A percentile compares a stretch with the other conserved stretches of the same genome.
Evolutionary conservation across 1,284 basidiomycete genomes (phyloP).

Genomic region (Cryptococcus maquisensis): DNA sequence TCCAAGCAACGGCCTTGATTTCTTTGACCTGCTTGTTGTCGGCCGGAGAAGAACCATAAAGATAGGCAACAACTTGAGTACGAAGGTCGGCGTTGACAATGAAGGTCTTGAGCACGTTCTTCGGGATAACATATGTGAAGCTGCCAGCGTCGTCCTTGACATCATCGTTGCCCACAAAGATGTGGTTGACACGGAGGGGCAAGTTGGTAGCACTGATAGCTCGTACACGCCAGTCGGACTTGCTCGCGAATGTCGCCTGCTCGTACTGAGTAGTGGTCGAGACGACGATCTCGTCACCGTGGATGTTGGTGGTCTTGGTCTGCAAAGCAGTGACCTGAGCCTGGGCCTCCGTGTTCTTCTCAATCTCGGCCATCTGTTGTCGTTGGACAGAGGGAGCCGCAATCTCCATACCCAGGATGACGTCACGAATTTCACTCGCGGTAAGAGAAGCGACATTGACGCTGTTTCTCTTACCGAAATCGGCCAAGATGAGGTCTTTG

Average conservation of each 20-base stretch:
- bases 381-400: conserved; percentile 65
- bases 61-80: conserved; percentile 89
- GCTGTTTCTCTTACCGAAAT: conserved; percentile 98
- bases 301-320: conserved; percentile 93
- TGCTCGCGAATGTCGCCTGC: conserved; percentile 94
- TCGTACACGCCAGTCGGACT: conserved; percentile 98
- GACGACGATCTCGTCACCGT: conserved; percentile 90
- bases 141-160: conserved; percentile 95
- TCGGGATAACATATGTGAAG: conserved; percentile 92
- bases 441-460: conserved; percentile 98
- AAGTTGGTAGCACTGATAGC: conserved; percentile 95
- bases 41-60: conserved; percentile 88
- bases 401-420: conserved; percentile 77
- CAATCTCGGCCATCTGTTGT: conserved; percentile 98
- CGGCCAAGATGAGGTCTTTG: conserved; percentile 86
- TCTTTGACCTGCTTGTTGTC: conserved; percentile 99
- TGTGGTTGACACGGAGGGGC: conserved; percentile 91
- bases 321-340: conserved; percentile 94
- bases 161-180: conserved; percentile 97
- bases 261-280: conserved; percentile 98
- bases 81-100: conserved; percentile 90
- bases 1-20: conserved; percentile 93
- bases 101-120: conserved; percentile 94
- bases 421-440: conserved; percentile 91
- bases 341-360: conserved; percentile 84